Evolutionary conservation across 169 alveolate genomes (phyloP).

Genomic region (Plasmodium gonderi): DNA sequence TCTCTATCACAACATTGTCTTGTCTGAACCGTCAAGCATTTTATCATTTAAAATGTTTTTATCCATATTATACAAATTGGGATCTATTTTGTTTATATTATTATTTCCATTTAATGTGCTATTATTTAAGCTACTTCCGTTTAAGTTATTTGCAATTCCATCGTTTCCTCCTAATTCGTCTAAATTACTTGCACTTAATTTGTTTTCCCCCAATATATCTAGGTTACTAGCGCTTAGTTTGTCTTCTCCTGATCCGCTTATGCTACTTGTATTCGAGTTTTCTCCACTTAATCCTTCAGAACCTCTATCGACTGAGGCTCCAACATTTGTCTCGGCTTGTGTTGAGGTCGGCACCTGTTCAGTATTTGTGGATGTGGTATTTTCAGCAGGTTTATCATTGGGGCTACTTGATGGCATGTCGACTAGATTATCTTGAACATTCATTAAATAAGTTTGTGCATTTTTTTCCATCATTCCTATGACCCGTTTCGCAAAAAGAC

Average conservation of each 20-base stretch:
- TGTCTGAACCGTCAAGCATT: conserved; percentile 11
- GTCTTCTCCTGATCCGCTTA: background rate
- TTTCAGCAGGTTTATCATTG: background rate
- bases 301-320: background rate
- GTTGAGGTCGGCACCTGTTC: background rate
- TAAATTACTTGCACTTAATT: background rate
- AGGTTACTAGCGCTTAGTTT: background rate
- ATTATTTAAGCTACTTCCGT: background rate
- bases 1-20: background rate
- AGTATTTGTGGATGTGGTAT: background rate
- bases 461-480: conserved; percentile 85
- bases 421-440: conserved; percentile 46
- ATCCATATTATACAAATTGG: conserved; percentile 20
- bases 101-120: background rate
- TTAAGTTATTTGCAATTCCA: background rate
- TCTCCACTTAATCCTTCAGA: background rate
- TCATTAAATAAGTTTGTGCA: conserved; percentile 76
- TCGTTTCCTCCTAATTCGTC: background rate
- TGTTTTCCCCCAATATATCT: background rate
- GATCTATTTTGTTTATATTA: background rate
- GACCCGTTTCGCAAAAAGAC: conserved; percentile 85
- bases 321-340: background rate
- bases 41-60: conserved; percentile 18
- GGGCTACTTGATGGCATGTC: background rate
- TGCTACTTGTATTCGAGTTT: background rate